Evolutionary conservation across 1,284 basidiomycete genomes (phyloP).

Genomic region (Ustilago esculenta): DNA sequence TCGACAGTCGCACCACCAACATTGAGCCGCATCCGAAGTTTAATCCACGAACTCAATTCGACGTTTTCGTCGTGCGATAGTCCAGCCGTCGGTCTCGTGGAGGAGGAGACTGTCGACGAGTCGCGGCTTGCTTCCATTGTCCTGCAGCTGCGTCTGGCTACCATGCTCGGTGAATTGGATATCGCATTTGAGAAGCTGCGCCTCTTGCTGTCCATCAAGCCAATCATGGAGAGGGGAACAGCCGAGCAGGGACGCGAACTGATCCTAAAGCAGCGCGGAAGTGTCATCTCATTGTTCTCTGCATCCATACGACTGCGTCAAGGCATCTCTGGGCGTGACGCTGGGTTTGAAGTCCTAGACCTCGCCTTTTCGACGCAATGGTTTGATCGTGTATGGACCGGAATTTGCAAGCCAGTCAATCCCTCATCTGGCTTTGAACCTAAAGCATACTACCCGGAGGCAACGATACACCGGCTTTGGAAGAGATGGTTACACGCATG

Average conservation of each 20-base stretch:
- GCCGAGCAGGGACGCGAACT: not conserved
- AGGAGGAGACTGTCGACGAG: not conserved
- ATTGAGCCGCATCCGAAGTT: not conserved
- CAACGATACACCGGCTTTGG: slow-evolving; percentile 22
- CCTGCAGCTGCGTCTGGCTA: slow-evolving; percentile 9
- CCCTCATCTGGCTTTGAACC: not conserved
- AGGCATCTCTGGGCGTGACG: not conserved
- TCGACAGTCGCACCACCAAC: not conserved
- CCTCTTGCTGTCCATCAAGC: slow-evolving; percentile 1
- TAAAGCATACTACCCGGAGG: slow-evolving; percentile 3
- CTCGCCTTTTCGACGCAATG: slow-evolving; percentile 1
- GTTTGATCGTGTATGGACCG: slow-evolving; percentile 20
- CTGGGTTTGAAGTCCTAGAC: slow-evolving; percentile 17
- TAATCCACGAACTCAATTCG: slow-evolving; percentile 5
- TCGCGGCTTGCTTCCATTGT: not conserved
- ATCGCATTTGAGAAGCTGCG: slow-evolving; percentile 1
- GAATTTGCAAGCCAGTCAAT: slow-evolving; percentile 5
- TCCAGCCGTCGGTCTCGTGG: not conserved
- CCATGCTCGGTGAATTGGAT: slow-evolving; percentile 6
- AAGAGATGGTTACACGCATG: slow-evolving; percentile 35
- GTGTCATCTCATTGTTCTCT: slow-evolving; percentile 27
- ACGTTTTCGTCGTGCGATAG: not conserved
- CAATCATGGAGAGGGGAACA: not conserved
- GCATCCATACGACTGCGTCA: slow-evolving; percentile 9
- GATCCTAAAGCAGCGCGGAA: slow-evolving; percentile 27